phyloP scores from a whole-genome alignment of 805 yeast species.

The Candida suzukii region DNA sequence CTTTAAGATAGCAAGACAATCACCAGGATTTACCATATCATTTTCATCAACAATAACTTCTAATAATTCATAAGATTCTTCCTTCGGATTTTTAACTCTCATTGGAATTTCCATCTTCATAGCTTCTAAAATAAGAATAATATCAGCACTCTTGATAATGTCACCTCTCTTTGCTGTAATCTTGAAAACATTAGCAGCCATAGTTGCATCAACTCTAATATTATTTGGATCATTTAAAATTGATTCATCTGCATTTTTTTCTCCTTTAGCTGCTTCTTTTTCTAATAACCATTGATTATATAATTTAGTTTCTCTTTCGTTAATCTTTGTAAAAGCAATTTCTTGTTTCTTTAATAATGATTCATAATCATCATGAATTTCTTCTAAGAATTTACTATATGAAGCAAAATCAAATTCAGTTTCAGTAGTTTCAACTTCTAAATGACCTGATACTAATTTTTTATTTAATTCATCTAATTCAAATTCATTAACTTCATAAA shows the following conservation, averaged over 20 bases:
- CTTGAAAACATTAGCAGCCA: slow-evolving; percentile 46
- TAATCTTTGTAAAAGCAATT: slow-evolving; percentile 79
- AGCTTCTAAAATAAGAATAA: slow-evolving; percentile 87
- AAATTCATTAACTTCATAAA: slow-evolving; percentile 83
- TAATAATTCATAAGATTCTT: slow-evolving; percentile 55
- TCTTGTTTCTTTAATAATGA: slow-evolving; percentile 58
- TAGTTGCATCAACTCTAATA: slow-evolving; percentile 16
- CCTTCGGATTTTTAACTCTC: slow-evolving; percentile 67
- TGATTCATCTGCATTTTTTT: slow-evolving; percentile 36
- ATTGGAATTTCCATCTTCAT: slow-evolving; percentile 92
- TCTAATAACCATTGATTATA: slow-evolving; percentile 68
- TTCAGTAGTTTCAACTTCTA: slow-evolving; percentile 65
- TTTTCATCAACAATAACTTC: slow-evolving; percentile 78
- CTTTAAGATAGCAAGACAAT: slow-evolving; percentile 77
- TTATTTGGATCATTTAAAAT: slow-evolving; percentile 17
- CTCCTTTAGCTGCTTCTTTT: slow-evolving; percentile 37
- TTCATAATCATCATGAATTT: slow-evolving; percentile 64
- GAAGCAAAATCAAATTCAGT: slow-evolving; percentile 78
- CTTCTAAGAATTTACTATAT: slow-evolving; percentile 73
- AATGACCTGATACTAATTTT: slow-evolving; percentile 75
- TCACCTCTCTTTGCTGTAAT: slow-evolving; percentile 77
- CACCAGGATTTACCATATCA: slow-evolving; percentile 97
- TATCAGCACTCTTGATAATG: slow-evolving; percentile 63
- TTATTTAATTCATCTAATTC: slow-evolving; percentile 68
- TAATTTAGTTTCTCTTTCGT: slow-evolving; percentile 73